A percentile compares a stretch with the other conserved stretches of the same genome.
Evolutionary conservation across 108 stramenopile species (phyloP).

Genomic region (Skeletonema grethae): DNA sequence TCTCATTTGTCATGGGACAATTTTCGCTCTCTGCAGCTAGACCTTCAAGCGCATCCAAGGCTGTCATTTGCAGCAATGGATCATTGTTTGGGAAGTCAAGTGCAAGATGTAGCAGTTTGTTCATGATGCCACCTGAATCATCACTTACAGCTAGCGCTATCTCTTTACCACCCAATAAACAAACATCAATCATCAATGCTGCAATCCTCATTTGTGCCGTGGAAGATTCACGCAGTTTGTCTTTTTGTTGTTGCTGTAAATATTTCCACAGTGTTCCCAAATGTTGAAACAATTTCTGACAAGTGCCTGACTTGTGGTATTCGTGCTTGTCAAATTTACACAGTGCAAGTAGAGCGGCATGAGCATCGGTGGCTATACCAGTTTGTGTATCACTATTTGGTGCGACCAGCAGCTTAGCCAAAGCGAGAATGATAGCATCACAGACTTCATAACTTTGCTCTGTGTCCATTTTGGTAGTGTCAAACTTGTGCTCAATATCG

Average conservation of each 20-base stretch:
- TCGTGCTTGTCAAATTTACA: conserved; percentile 26
- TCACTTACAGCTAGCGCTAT: conserved; percentile 17
- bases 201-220: conserved; percentile 30
- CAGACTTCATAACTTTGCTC: not conserved
- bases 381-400: conserved; percentile 31
- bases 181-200: conserved; percentile 41
- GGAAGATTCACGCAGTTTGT: conserved; percentile 18
- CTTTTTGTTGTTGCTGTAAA: conserved; percentile 19
- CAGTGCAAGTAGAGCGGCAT: conserved; percentile 20
- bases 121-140: conserved; percentile 18
- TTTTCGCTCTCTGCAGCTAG: conserved; percentile 1
- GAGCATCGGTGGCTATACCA: conserved; percentile 36
- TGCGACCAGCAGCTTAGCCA: conserved; percentile 28
- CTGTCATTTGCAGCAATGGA: conserved; percentile 39
- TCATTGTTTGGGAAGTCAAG: conserved; percentile 30
- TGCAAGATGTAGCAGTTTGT: conserved; percentile 30
- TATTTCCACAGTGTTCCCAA: conserved; percentile 26
- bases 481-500: conserved; percentile 21
- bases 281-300: conserved; percentile 5
- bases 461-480: not conserved
- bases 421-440: conserved; percentile 30
- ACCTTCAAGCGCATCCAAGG: conserved; percentile 40
- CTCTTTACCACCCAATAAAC: conserved; percentile 37
- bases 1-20: conserved; percentile 3
- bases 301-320: conserved; percentile 6